Conservation (phyloP, 2,329 filamentous ascomycete species). For the Cercospora beticola region DNA sequence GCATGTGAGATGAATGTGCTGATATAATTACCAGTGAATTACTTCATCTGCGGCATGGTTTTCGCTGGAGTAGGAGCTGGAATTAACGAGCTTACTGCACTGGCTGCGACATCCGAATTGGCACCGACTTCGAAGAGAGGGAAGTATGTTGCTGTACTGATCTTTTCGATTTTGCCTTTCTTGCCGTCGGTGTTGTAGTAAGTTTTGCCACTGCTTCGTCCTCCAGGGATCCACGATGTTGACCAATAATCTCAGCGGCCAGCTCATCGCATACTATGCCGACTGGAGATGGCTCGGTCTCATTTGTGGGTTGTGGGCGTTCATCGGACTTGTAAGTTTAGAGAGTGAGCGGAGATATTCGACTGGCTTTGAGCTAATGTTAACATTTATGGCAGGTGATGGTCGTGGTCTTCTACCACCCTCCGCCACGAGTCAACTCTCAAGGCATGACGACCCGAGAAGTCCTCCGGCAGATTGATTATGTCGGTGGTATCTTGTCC, state of each 20-base stretch:
- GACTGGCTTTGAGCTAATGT: no score
- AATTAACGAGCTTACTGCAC: slow-evolving; percentile 66
- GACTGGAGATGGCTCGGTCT: slow-evolving; percentile 58
- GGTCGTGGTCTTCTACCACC: slow-evolving; percentile 55
- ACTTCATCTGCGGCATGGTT: slow-evolving; percentile 61
- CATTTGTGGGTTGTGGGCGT: slow-evolving; percentile 53
- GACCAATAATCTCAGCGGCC: no score
- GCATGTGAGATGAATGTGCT: no score
- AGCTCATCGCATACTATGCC: slow-evolving; percentile 53
- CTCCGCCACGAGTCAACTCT: slow-evolving; percentile 51
- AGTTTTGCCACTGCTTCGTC: no score
- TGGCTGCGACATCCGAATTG: slow-evolving; percentile 67
- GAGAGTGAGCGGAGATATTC: no score
- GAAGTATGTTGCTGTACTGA: slow-evolving; percentile 60
- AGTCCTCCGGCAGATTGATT: slow-evolving; percentile 51
- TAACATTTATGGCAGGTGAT: slow-evolving; percentile 42
- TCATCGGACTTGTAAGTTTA: slow-evolving; percentile 46
- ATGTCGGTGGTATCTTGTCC: slow-evolving; percentile 52
- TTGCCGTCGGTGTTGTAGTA: slow-evolving; percentile 59
- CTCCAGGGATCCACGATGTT: no score
- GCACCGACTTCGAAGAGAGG: slow-evolving; percentile 65
- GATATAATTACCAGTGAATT: no score
- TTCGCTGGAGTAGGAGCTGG: slow-evolving; percentile 66
- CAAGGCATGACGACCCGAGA: slow-evolving; percentile 43
- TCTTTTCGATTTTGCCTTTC: slow-evolving; percentile 63